These are phyloP conservation scores for Stereocaulon alpinum DNA, from an alignment of 495 filamentous ascomycete genomes.

Conservation along the genomic window DNA sequence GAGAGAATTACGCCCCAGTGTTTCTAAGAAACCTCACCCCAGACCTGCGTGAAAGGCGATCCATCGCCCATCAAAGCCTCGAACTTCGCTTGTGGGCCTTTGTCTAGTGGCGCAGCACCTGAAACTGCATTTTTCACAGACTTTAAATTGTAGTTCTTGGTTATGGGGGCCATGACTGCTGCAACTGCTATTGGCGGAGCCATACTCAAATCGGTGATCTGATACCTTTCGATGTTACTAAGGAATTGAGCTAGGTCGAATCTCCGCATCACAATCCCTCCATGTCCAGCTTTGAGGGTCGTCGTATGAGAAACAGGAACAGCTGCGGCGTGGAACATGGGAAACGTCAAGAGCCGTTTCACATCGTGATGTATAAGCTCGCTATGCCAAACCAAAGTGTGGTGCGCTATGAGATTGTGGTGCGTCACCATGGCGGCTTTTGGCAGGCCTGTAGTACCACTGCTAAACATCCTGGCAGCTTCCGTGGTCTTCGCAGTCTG, in stretches of 20 bases:
- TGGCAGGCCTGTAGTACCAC: slow-evolving; percentile 46
- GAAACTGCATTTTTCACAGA: slow-evolving; percentile 29
- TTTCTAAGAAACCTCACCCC: slow-evolving; percentile 13
- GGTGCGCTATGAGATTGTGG: slow-evolving; percentile 40
- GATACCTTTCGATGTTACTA: slow-evolving; percentile 35
- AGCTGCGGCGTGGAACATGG: slow-evolving; percentile 50
- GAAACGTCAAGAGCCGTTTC: slow-evolving; percentile 39
- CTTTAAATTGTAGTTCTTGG: slow-evolving; percentile 34
- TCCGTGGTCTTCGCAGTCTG: slow-evolving; percentile 26
- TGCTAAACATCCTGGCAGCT: slow-evolving; percentile 37
- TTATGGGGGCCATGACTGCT: slow-evolving; percentile 36
- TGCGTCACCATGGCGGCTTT: slow-evolving; percentile 43
- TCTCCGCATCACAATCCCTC: slow-evolving; percentile 46
- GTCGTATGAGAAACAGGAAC: slow-evolving; percentile 38
- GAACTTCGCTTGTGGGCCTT: slow-evolving; percentile 33
- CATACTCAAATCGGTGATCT: slow-evolving; percentile 41
- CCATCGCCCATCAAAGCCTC: slow-evolving; percentile 31
- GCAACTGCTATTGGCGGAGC: slow-evolving; percentile 48
- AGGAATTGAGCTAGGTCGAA: slow-evolving; percentile 45
- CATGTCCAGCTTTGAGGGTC: slow-evolving; percentile 35
- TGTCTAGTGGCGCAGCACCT: slow-evolving; percentile 44
- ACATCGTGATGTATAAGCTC: slow-evolving; percentile 34
- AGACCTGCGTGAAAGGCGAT: slow-evolving; percentile 29
- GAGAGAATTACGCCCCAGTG: neutral
- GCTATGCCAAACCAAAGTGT: slow-evolving; percentile 34